These are phyloP conservation scores for Hypomontagnella submonticulosa DNA, from an alignment of 495 filamentous ascomycete species.

Conservation along the genomic window DNA sequence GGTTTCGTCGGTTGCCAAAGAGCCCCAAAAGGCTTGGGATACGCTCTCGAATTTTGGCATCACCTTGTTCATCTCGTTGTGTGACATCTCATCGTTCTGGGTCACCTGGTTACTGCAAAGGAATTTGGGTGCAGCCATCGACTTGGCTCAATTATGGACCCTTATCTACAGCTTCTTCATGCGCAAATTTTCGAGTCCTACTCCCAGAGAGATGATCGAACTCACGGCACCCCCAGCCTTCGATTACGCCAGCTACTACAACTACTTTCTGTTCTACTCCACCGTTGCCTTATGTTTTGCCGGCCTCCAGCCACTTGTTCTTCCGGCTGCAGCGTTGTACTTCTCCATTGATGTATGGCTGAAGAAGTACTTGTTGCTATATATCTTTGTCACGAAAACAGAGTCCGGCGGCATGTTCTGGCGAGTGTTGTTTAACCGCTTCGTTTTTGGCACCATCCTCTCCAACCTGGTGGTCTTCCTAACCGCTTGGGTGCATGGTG, in stretches of 20 bases:
- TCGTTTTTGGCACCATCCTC: slow-evolving; percentile 84
- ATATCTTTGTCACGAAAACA: slow-evolving; percentile 95
- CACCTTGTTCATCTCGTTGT: slow-evolving; percentile 74
- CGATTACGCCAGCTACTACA: slow-evolving; percentile 97
- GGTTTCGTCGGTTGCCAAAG: slow-evolving; percentile 68
- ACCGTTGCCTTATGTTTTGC: slow-evolving; percentile 90
- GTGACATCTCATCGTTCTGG: slow-evolving; percentile 89
- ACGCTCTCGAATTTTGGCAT: slow-evolving; percentile 72
- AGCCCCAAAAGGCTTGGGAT: slow-evolving; percentile 68
- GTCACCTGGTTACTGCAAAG: slow-evolving; percentile 91
- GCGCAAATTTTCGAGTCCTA: slow-evolving; percentile 85
- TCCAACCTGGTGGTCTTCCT: slow-evolving; percentile 83
- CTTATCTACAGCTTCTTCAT: slow-evolving; percentile 83
- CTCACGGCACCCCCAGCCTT: slow-evolving; percentile 92
- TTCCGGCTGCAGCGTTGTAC: slow-evolving; percentile 92
- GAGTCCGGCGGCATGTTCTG: slow-evolving; percentile 96
- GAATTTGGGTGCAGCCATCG: slow-evolving; percentile 89
- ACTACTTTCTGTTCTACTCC: slow-evolving; percentile 92
- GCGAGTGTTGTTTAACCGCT: slow-evolving; percentile 89
- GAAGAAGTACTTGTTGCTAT: slow-evolving; percentile 95
- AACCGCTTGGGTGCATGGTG: slow-evolving; percentile 69
- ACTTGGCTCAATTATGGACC: slow-evolving; percentile 84
- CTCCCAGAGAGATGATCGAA: slow-evolving; percentile 92
- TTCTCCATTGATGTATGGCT: slow-evolving; percentile 86
- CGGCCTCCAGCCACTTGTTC: slow-evolving; percentile 85